A percentile compares a stretch with the other conserved stretches of the same genome.
Evolutionary conservation across 176 grass and related monocot genomes (phyloP).

Genomic region (Oryza glumipatula): DNA sequence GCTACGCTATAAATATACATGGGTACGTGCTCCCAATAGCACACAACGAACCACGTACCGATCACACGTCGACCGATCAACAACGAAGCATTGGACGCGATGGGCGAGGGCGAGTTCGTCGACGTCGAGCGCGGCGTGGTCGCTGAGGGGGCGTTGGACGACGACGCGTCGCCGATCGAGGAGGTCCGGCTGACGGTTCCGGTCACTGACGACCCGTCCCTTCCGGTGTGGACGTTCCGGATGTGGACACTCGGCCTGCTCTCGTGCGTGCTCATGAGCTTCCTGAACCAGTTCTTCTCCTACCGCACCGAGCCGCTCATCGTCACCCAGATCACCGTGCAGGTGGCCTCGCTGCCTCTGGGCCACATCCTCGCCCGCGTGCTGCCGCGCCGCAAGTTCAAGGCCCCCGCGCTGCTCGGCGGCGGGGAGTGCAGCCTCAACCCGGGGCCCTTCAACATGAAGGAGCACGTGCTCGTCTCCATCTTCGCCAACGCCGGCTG

Average conservation of each 20-base stretch:
- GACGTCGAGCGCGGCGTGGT: background rate
- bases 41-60: too few species aligned
- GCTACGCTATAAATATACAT: background rate
- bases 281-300: constrained; percentile 90
- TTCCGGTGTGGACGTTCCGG: constrained; percentile 78
- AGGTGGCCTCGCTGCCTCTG: constrained; percentile 71
- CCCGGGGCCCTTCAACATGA: constrained; percentile 83
- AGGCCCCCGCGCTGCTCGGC: constrained; percentile 16
- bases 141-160: background rate
- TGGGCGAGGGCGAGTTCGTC: background rate
- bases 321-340: constrained; percentile 70
- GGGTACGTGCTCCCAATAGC: background rate
- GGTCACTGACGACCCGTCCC: constrained; percentile 57
- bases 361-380: constrained; percentile 57
- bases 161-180: constrained; percentile 64
- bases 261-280: constrained; percentile 59
- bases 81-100: background rate
- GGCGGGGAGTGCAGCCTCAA: constrained; percentile 46
- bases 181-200: constrained; percentile 71
- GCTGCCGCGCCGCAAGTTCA: constrained; percentile 53
- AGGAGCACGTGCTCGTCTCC: constrained; percentile 87
- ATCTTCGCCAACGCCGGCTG: constrained; percentile 79
- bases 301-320: constrained; percentile 71
- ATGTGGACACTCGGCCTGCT: constrained; percentile 67
- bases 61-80: too few species aligned